A percentile compares a stretch with the other conserved stretches of the same genome.
phyloP scores from a whole-genome alignment of 148 eudicot genomes.

The Rhododendron ovatum region DNA sequence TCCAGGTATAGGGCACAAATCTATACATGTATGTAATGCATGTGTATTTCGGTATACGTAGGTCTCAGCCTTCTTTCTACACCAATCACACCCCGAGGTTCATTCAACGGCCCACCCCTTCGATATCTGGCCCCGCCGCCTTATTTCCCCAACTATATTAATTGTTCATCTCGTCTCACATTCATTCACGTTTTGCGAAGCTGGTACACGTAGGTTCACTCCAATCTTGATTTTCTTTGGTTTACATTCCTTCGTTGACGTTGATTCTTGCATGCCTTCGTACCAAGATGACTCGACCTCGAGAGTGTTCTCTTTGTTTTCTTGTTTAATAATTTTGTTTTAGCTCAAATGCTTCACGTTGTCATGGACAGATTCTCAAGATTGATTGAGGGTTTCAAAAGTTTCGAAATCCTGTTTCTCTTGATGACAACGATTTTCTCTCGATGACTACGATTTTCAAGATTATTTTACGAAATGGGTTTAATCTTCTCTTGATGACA shows the following conservation, averaged over 20 bases:
- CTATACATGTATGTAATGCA: not conserved
- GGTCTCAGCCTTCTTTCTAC: not conserved
- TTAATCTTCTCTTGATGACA: not conserved
- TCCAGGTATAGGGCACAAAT: slow-evolving; percentile 10
- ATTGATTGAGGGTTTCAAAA: not conserved
- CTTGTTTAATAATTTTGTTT: not conserved
- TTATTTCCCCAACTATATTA: not conserved
- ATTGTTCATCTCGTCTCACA: not conserved
- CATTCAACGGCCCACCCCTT: not conserved
- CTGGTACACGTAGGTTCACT: slow-evolving; percentile 1
- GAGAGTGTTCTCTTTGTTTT: not conserved
- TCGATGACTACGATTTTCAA: not conserved
- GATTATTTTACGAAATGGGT: not conserved
- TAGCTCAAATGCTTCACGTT: not conserved
- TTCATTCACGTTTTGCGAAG: not conserved
- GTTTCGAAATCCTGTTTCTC: not conserved
- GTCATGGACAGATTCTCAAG: not conserved
- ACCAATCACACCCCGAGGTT: not conserved
- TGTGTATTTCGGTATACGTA: not conserved
- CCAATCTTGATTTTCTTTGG: not conserved
- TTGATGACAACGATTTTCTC: not conserved
- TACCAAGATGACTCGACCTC: not conserved
- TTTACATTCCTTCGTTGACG: not conserved
- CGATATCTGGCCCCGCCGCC: not conserved
- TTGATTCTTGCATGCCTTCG: not conserved